These are phyloP conservation scores for Pueraria montana DNA, from an alignment of 306 rosid species.

Conservation along the genomic window DNA sequence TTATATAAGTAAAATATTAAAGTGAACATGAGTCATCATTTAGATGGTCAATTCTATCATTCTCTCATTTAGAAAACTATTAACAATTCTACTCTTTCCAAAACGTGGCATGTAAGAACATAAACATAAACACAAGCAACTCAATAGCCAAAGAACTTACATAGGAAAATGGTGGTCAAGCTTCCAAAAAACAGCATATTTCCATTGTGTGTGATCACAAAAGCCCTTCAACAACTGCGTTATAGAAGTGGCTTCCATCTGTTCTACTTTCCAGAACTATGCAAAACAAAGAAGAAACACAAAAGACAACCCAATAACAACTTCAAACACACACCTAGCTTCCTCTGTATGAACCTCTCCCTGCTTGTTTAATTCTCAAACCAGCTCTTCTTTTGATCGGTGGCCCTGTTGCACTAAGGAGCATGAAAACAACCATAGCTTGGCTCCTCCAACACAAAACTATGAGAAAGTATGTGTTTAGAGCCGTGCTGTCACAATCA, in stretches of 20 bases:
- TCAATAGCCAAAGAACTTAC: constrained; percentile 50
- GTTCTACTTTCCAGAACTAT: constrained; percentile 36
- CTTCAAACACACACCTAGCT: constrained; percentile 66
- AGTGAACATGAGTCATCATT: not conserved
- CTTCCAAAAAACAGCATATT: constrained; percentile 95
- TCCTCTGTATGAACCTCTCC: constrained; percentile 89
- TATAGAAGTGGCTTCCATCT: constrained; percentile 70
- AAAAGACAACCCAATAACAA: constrained; percentile 43
- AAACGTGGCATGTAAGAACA: not conserved
- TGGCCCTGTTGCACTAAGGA: constrained; percentile 69
- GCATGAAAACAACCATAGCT: constrained; percentile 70
- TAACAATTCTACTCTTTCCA: constrained; percentile 15
- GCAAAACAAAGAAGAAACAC: constrained; percentile 43
- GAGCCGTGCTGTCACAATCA: constrained; percentile 59
- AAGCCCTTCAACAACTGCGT: constrained; percentile 70
- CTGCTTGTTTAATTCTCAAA: constrained; percentile 86
- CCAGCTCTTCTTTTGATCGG: constrained; percentile 83
- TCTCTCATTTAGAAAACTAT: not conserved
- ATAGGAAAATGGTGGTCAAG: constrained; percentile 64
- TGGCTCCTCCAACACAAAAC: constrained; percentile 54
- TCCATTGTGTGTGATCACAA: constrained; percentile 78
- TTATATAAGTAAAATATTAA: not conserved
- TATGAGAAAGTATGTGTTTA: constrained; percentile 50
- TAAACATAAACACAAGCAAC: constrained; percentile 1
- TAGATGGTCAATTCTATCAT: constrained; percentile 31